Evolutionary conservation across 2,329 filamentous ascomycete genomes (phyloP), one percentile per base, ranked within the genome.

Genomic region (Cyanodermella asteris): DNA sequence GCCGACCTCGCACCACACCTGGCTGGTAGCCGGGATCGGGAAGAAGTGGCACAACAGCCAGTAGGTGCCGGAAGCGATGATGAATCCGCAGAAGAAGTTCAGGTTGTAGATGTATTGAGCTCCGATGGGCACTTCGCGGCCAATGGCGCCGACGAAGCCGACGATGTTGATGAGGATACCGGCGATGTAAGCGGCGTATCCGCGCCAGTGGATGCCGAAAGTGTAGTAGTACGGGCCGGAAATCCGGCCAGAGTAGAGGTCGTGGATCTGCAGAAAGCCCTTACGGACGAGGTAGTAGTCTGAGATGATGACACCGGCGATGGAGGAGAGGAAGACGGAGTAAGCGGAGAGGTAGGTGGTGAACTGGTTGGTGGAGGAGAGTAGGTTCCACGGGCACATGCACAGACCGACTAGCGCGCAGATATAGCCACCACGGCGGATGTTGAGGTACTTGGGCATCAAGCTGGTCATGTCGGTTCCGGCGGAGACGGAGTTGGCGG

Each of bases 121-220:
- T 1, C 73, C 81, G 5, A 64, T 54, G 1, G 84, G 82, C 0
- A 91, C 78, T 0, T 51, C 42, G 12, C 44, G 47, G 1, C 78
- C 78, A 14, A 91, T 63, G 0, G 75, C 80, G 3, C 78, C 81
- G 1, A 70, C 80, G 36, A 93, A 93, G 1, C 82, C 82, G 4
- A 91, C 78, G 4, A 93, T 75, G 38, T 91, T 91, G 55, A 91
- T 72, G 5, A 87, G 44, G 32, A 91, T 90, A 8, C 81, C 81
- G 1, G 64, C 55, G 30, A 91, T 62, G 44, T 91, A 91, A 0
- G 82, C 76, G 1, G 56, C 62, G 38, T 91, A 93, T 2, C 67
- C 82, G 20, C 78, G 70, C 74, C 75, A 87, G 44, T 84, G 67
- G 43, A 90, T 51, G 12, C 82, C 82, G 24, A 50, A 63, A 0